Conservation (phyloP, 805 yeast genomes). For the Yamadazyma sp. region DNA sequence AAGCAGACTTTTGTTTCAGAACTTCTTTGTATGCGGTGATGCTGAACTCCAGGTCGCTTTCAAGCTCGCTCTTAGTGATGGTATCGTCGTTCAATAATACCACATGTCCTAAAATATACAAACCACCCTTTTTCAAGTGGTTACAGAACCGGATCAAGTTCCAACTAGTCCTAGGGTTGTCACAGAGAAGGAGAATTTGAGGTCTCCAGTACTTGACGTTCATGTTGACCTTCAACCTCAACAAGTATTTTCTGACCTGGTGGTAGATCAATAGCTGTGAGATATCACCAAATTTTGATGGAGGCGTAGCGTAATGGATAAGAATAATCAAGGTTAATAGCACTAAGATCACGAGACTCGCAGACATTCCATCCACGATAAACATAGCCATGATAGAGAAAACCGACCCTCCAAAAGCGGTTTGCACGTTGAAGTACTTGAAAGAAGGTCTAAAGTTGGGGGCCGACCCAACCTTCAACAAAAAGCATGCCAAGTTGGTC, state of each 20-base stretch:
- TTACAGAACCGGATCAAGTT: conserved; percentile 89
- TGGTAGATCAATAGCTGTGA: conserved; percentile 94
- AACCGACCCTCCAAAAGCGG: conserved; percentile 77
- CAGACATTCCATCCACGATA: conserved; percentile 89
- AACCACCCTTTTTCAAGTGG: conserved; percentile 91
- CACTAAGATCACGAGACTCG: conserved; percentile 68
- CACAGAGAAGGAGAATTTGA: conserved; percentile 83
- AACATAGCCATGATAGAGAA: conserved; percentile 83
- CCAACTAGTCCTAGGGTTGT: conserved; percentile 92
- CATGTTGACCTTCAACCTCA: conserved; percentile 76
- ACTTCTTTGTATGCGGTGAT: conserved; percentile 61
- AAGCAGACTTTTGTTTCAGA: conserved; percentile 70
- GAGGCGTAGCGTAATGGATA: conserved; percentile 90
- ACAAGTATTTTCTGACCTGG: conserved; percentile 88
- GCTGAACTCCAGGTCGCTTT: conserved; percentile 46
- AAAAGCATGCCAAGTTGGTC: conserved; percentile 89
- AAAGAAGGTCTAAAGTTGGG: conserved; percentile 99
- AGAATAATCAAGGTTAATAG: conserved; percentile 65
- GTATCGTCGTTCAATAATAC: conserved; percentile 54
- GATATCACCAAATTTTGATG: conserved; percentile 97
- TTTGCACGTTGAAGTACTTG: conserved; percentile 75
- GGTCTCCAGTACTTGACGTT: conserved; percentile 99
- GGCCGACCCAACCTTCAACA: conserved; percentile 84
- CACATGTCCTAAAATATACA: conserved; percentile 91
- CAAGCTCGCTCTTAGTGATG: conserved; percentile 22